phyloP scores from a whole-genome alignment of 441 rosid genomes.

The Jatropha multifida region DNA sequence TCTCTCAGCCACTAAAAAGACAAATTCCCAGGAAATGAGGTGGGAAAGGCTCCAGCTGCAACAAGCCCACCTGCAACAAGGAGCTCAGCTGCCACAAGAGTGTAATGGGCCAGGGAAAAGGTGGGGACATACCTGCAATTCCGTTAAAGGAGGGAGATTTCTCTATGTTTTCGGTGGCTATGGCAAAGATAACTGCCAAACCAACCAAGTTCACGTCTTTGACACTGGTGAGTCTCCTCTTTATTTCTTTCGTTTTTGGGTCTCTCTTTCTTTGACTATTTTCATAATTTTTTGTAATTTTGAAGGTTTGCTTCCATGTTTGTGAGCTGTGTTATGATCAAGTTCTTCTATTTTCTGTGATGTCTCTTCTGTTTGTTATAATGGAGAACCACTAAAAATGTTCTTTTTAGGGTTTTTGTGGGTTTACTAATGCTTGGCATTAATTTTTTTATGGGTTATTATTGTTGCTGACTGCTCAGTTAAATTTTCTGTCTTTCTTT shows the following conservation, averaged over 20 bases:
- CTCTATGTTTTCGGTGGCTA: slow-evolving; percentile 96
- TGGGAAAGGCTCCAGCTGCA: slow-evolving; percentile 74
- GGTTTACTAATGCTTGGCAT: slow-evolving; percentile 23
- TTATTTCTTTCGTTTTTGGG: background rate
- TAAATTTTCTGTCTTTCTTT: background rate
- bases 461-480: background rate
- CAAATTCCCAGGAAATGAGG: slow-evolving; percentile 54
- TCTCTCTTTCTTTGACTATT: background rate
- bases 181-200: slow-evolving; percentile 88
- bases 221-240: slow-evolving; percentile 67
- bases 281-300: background rate
- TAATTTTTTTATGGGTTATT: slow-evolving; percentile 8
- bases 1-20: slow-evolving; percentile 26
- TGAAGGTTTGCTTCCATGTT: slow-evolving; percentile 20
- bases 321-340: slow-evolving; percentile 22
- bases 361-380: background rate
- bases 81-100: slow-evolving; percentile 30
- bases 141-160: slow-evolving; percentile 76
- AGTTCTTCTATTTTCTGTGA: background rate
- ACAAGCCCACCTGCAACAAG: slow-evolving; percentile 19
- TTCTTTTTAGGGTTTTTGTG: slow-evolving; percentile 28
- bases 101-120: slow-evolving; percentile 78
- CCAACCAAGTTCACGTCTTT: slow-evolving; percentile 95
- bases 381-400: background rate
- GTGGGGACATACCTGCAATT: slow-evolving; percentile 98